Evolutionary conservation across 306 rosid species (phyloP), one percentile per base, ranked within the genome.

Genomic region (Prunus fruticosa): DNA sequence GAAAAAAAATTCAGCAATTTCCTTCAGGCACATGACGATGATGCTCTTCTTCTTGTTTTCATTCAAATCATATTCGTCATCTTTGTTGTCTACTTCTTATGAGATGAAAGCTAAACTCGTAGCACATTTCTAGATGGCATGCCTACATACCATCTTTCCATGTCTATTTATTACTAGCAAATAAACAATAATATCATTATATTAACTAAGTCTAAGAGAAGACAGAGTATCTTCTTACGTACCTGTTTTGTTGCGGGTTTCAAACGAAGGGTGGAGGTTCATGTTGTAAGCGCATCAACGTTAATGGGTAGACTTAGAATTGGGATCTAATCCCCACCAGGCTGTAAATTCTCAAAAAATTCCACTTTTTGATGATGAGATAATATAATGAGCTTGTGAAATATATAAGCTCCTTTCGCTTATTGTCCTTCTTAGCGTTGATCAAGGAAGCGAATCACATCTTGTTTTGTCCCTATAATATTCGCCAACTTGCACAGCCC

Each of bases 321-420:
- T 78, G 78, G 89, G 78, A 92, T 90, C 96, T 86, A 86, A 90
- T 90, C 88, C 85, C 89, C 83, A 78, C 79, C 78, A 76, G 78
- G 85, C 78, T 62, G 81, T 79, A 83, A 85, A 73, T 73, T 65
- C 72, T 83, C 50, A 61, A 72, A 81, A 85, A 83, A 72, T 70
- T 74, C 83, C 75, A 77, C 69, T 58, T 68, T 51, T 45, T 81
- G 76, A 80, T 81, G 76, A 80, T 77, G 69, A 80, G 60, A 77
- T 79, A 70, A 50, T 70, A 56, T 15, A 69, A 53, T 23, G 52
- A 65, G 80, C 64, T 25, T 30, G 41, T 18, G 50, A 78, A 80
- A 45, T 60, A 57, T 8, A 49, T 38, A 56, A 49, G 19, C 73
- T 71, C 67, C 32, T 28, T 56, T 30, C 54, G 38, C 53, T 30